phyloP scores from a whole-genome alignment of 495 filamentous ascomycete genomes.

The Lentithecium fluviatile region DNA sequence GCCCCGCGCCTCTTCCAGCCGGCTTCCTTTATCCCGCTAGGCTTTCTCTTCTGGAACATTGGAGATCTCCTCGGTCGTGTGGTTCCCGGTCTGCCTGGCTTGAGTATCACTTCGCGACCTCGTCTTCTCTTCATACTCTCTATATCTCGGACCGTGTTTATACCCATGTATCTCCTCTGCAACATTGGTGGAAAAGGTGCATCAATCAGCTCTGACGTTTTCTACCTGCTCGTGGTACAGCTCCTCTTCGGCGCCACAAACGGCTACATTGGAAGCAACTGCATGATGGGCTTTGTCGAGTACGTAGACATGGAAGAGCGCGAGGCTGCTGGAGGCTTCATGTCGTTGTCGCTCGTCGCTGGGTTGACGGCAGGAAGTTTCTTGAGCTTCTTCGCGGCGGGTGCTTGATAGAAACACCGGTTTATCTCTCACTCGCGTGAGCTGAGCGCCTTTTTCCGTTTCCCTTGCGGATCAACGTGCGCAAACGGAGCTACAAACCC shows the following conservation, averaged over 20 bases:
- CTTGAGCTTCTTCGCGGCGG: slow-evolving; percentile 70
- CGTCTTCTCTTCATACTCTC: slow-evolving; percentile 61
- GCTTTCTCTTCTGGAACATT: slow-evolving; percentile 89
- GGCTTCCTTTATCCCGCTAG: slow-evolving; percentile 80
- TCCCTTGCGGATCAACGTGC: too few species aligned
- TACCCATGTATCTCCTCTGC: slow-evolving; percentile 87
- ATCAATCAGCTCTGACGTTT: slow-evolving; percentile 71
- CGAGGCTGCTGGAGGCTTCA: slow-evolving; percentile 89
- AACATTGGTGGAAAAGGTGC: slow-evolving; percentile 73
- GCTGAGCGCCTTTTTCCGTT: too few species aligned
- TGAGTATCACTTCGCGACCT: slow-evolving; percentile 64
- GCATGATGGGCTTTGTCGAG: slow-evolving; percentile 85
- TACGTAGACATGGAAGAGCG: slow-evolving; percentile 77
- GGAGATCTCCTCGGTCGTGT: slow-evolving; percentile 81
- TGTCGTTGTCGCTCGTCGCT: slow-evolving; percentile 82
- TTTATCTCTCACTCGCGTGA: too few species aligned
- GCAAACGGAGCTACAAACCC: too few species aligned
- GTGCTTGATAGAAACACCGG: background rate
- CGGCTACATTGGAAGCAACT: slow-evolving; percentile 77
- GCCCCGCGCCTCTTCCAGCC: slow-evolving; percentile 64
- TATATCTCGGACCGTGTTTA: slow-evolving; percentile 63
- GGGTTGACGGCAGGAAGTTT: slow-evolving; percentile 84
- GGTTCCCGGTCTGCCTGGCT: slow-evolving; percentile 59
- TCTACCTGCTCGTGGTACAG: slow-evolving; percentile 84
- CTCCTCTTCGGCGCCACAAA: slow-evolving; percentile 79